Percentiles rank a stretch among this genome's conserved stretches.
Evolutionary conservation across 164 flowering plant genomes (phyloP).

Genomic region (Macadamia integrifolia): DNA sequence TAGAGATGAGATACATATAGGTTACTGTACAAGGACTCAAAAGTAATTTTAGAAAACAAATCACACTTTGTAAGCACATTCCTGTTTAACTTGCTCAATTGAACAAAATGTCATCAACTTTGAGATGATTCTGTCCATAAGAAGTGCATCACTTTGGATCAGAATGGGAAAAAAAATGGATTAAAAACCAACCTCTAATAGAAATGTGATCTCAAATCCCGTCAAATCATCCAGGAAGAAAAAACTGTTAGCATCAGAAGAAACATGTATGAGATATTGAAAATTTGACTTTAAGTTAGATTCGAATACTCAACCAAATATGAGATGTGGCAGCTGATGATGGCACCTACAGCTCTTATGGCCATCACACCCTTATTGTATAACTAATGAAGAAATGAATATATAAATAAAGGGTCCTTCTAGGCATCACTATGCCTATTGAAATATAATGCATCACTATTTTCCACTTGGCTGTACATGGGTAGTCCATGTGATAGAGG

Average conservation of each 20-base stretch:
- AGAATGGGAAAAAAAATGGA: not conserved
- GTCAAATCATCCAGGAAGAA: constrained; percentile 96
- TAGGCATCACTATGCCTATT: no score
- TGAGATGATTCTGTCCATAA: not conserved
- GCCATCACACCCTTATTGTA: no score
- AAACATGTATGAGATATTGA: constrained; percentile 1
- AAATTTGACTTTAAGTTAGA: no score
- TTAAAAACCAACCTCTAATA: constrained; percentile 58
- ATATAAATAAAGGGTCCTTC: no score
- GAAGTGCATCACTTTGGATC: not conserved
- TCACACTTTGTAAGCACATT: not conserved
- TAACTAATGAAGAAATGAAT: no score
- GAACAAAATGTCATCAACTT: not conserved
- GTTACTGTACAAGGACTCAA: not conserved
- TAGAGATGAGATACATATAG: not conserved
- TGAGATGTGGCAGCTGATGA: no score
- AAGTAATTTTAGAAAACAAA: not conserved
- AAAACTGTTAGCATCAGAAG: constrained; percentile 50
- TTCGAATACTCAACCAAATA: no score
- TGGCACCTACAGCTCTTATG: no score
- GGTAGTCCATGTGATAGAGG: no score
- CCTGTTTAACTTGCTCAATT: not conserved
- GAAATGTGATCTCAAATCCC: constrained; percentile 89
- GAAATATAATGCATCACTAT: no score
- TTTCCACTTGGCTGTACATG: no score